Conservation (phyloP, 495 filamentous ascomycete species). For the Acidomyces sp. region DNA sequence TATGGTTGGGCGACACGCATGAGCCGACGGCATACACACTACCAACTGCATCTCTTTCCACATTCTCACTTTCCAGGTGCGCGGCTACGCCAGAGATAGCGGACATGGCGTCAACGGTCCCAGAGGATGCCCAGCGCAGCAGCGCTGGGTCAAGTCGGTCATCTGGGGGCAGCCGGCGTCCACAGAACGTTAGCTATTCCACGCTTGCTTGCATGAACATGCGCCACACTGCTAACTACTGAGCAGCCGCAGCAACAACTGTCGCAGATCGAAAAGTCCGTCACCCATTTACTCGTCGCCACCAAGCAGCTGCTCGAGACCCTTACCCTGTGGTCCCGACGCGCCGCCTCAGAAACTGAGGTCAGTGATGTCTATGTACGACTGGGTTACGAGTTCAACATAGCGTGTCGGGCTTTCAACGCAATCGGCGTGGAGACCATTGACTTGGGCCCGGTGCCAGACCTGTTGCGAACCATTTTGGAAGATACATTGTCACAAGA, state of each 20-base stretch:
- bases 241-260: slow-evolving; percentile 56
- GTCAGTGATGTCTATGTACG: slow-evolving; percentile 97
- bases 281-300: slow-evolving; percentile 91
- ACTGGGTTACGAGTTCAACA: slow-evolving; percentile 95
- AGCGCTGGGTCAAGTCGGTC: slow-evolving; percentile 13
- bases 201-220: neutral
- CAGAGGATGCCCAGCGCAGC: slow-evolving; percentile 12
- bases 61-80: too few relatives aligned
- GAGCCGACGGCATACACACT: too few relatives aligned
- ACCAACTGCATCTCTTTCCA: too few relatives aligned
- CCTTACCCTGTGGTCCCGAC: slow-evolving; percentile 90
- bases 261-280: slow-evolving; percentile 94
- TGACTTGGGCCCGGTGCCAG: slow-evolving; percentile 89
- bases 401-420: slow-evolving; percentile 89
- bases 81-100: too few relatives aligned
- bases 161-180: slow-evolving; percentile 1
- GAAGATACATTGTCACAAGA: slow-evolving; percentile 95
- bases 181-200: slow-evolving; percentile 11
- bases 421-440: slow-evolving; percentile 89
- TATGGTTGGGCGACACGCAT: too few relatives aligned
- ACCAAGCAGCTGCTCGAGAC: slow-evolving; percentile 97
- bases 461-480: slow-evolving; percentile 74
- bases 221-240: slow-evolving; percentile 14
- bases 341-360: slow-evolving; percentile 76
- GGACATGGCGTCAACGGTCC: slow-evolving; percentile 1